Evolutionary conservation across 192 early-diverging fungal species (phyloP).

Genomic region (Coemansia aciculifera): DNA sequence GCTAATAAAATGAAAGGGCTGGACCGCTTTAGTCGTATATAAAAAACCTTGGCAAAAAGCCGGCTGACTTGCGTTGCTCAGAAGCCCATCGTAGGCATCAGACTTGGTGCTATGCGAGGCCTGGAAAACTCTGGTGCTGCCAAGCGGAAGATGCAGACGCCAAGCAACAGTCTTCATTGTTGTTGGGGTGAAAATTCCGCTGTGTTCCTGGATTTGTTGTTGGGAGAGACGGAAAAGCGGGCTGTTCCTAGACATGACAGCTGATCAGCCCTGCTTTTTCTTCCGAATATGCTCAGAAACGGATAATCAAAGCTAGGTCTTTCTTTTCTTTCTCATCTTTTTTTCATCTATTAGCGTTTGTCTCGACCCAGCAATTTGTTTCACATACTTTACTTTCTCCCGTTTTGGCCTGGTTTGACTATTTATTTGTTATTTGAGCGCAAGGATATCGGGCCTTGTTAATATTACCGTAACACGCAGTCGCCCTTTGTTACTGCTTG

Average conservation of each 20-base stretch:
- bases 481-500: constrained; percentile 1
- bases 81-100: background rate
- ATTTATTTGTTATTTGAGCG: background rate
- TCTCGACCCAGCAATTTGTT: constrained; percentile 1
- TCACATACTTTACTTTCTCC: background rate
- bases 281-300: background rate
- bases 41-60: background rate
- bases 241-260: background rate
- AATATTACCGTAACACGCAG: background rate
- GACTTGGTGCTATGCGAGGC: background rate
- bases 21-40: background rate
- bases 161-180: background rate
- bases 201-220: constrained; percentile 2
- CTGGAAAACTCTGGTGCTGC: background rate
- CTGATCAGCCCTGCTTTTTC: constrained; percentile 6
- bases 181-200: background rate
- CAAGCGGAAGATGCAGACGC: background rate
- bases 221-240: background rate
- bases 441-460: background rate
- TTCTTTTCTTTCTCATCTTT: constrained; percentile 4
- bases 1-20: background rate
- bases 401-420: background rate
- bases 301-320: background rate
- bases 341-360: constrained; percentile 1
- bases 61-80: background rate